Base-by-base conservation (phyloP, 2,329 filamentous ascomycete species). In the Fusarium bulbicola region DNA sequence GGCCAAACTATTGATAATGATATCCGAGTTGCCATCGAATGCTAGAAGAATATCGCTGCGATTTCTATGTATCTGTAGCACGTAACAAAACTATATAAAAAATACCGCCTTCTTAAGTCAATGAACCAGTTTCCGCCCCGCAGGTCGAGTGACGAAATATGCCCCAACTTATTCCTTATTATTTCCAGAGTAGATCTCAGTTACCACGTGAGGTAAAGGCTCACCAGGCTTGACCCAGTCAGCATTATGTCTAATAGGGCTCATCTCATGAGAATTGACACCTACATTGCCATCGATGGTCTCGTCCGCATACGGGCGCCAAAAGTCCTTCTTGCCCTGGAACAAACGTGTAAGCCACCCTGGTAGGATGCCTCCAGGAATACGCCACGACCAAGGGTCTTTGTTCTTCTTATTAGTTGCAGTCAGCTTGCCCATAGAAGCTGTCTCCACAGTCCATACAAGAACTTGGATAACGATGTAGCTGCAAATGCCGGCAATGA, bases 321-420 rank as follows among this genome's bases (percentile, higher is more conserved):
- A 49, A 49, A 49, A 49, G 46, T 49, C 46, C 46, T 49, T 49
- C 28, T 49, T 49, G 15, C 46, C 46, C 46, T 49, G 46, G 15
- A 49, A 49, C 21, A 49, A 49, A 32, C 46, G 46, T 5, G 14
- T 32, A 13, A 49, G 28, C 46, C 46, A 49, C 7, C 46, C 46
- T 5, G 46, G 46, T n/a, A 49, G 46, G 7, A 49, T 49, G 28
- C 28, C 46, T 18, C 46, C 46, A 7, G 46, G 46, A 32, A 49
- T 49, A 7, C 46, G 46, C 46, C 46, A 49, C 13, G 46, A 18
- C 46, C 46, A 49, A 7, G 46, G 28, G 15, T 49, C 46, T 32
- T 49, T 49, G 4, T 49, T 28, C 46, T 49, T 49, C 46, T 49
- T 49, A 18, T 49, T 49, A 9, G 15, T 32, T 1, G 46, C 46